Conservation (phyloP, 2,329 filamentous ascomycete genomes). For the Neopestalotiopsis rosae region DNA sequence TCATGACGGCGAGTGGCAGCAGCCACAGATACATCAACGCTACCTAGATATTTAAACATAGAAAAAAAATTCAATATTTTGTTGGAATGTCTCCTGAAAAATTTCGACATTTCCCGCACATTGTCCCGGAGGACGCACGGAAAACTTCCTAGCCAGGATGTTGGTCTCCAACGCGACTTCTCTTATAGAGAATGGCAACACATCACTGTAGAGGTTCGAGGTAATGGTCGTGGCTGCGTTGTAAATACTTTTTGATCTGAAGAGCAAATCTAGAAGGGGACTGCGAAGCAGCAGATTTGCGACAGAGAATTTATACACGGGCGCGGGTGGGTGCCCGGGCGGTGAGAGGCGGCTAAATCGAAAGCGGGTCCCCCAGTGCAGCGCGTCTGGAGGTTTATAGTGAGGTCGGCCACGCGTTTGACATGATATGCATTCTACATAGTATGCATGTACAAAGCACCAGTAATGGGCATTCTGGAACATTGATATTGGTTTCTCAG, state of each 20-base stretch:
- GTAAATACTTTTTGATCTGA: slow-evolving; percentile 66
- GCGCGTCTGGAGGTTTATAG: background rate
- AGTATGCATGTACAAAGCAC: background rate
- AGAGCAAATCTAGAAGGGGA: slow-evolving; percentile 47
- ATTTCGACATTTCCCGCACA: slow-evolving; percentile 64
- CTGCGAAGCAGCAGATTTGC: background rate
- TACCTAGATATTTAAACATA: background rate
- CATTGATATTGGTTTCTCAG: no score
- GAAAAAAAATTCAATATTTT: background rate
- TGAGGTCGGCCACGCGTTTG: background rate
- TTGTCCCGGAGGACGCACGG: slow-evolving; percentile 49
- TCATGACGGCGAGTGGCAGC: background rate
- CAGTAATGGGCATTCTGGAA: background rate
- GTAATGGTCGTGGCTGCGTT: slow-evolving; percentile 69
- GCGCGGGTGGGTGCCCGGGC: background rate
- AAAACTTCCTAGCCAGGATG: slow-evolving; percentile 69
- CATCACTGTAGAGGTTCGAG: slow-evolving; percentile 62
- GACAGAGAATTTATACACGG: background rate
- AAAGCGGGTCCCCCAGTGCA: background rate
- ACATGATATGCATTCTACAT: background rate
- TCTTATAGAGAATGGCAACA: slow-evolving; percentile 61
- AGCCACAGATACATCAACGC: background rate
- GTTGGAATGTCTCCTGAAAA: slow-evolving; percentile 54
- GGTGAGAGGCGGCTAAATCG: background rate
- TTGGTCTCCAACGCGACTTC: slow-evolving; percentile 63